A percentile compares a stretch with the other conserved stretches of the same genome.
These are phyloP conservation scores for Malassezia globosa DNA, from an alignment of 1,284 basidiomycete species.

Conservation along the genomic window DNA sequence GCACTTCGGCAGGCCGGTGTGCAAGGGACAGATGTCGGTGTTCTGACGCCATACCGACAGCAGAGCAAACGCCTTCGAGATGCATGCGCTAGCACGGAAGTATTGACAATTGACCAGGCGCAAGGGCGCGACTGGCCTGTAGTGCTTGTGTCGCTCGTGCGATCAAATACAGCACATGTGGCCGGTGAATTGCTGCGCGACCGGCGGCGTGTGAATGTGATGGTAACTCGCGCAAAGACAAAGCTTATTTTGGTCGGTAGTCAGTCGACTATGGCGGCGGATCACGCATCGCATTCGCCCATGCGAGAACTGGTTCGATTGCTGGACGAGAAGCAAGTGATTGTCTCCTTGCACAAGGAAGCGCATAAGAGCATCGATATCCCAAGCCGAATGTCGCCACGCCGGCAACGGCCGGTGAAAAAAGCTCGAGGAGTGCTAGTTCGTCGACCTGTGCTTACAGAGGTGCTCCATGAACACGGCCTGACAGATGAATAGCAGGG, in stretches of 20 bases:
- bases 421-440: not conserved
- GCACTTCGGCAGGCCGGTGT: constrained; percentile 56
- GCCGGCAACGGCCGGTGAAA: not conserved
- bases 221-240: constrained; percentile 51
- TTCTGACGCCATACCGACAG: constrained; percentile 85
- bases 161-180: constrained; percentile 18
- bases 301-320: constrained; percentile 15
- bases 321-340: constrained; percentile 10
- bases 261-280: constrained; percentile 18
- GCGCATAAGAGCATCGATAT: not conserved
- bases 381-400: not conserved
- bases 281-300: constrained; percentile 3
- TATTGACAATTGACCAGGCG: constrained; percentile 83
- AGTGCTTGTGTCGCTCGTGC: constrained; percentile 36
- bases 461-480: constrained; percentile 8
- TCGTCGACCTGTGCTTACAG: not conserved
- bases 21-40: constrained; percentile 61
- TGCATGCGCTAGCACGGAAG: constrained; percentile 53
- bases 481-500: not conserved
- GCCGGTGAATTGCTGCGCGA: constrained; percentile 34
- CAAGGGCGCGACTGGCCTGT: constrained; percentile 68
- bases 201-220: constrained; percentile 32
- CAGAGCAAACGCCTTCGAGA: constrained; percentile 63
- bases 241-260: constrained; percentile 48
- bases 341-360: constrained; percentile 1